Conservation (phyloP, 1,284 basidiomycete genomes). For the Boletus mariae region DNA sequence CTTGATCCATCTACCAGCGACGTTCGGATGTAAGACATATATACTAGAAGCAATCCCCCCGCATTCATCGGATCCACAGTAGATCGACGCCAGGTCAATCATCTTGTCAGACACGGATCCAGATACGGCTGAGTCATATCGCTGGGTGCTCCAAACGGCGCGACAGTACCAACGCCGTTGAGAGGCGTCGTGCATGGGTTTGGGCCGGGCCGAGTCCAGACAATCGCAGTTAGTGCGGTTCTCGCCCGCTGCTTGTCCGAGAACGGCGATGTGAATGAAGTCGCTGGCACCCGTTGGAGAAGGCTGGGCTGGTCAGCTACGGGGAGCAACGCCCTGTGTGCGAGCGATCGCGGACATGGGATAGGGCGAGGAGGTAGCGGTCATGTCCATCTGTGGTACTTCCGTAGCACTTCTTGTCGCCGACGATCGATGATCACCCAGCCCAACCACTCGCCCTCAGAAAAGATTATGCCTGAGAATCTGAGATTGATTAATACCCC, state of each 20-base stretch:
- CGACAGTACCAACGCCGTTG: not conserved
- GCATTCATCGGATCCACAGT: constrained; percentile 4
- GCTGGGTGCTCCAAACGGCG: not conserved
- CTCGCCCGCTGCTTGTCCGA: not conserved
- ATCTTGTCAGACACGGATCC: not conserved
- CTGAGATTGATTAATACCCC: not conserved
- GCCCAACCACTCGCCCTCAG: not conserved
- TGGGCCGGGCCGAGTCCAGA: not conserved
- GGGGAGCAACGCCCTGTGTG: not conserved
- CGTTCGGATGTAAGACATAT: too few species aligned
- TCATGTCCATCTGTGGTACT: not conserved
- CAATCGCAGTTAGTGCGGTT: not conserved
- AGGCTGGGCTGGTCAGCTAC: not conserved
- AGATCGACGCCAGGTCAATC: constrained; percentile 6
- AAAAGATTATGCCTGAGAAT: not conserved
- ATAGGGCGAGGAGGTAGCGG: not conserved
- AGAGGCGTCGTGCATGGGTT: not conserved
- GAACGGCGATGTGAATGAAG: not conserved
- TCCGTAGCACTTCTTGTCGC: not conserved
- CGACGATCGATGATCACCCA: not conserved
- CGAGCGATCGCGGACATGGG: not conserved
- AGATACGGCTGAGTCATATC: not conserved
- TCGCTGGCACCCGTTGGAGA: not conserved
- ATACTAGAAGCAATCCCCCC: not conserved
- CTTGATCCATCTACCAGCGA: not conserved